Evolutionary conservation across 2,329 filamentous ascomycete species (phyloP).

Genomic region (Massarina eburnea): DNA sequence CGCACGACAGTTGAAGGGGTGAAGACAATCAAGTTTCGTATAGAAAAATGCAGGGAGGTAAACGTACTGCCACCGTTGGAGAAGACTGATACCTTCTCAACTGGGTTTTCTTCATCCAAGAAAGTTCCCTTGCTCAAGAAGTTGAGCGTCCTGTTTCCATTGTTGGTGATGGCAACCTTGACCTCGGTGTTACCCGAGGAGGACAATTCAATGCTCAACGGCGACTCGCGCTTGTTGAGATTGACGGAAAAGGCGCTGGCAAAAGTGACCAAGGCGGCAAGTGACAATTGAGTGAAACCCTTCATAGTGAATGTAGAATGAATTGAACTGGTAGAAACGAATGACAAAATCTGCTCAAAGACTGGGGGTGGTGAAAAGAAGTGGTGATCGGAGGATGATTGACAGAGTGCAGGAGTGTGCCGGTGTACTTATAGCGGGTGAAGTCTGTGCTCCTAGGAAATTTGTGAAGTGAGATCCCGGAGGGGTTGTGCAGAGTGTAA

Average conservation of each 20-base stretch:
- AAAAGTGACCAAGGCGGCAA: conserved; percentile 29
- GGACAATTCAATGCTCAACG: conserved; percentile 39
- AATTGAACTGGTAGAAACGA: neutral
- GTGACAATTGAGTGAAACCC: conserved; percentile 25
- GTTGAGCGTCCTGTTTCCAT: conserved; percentile 52
- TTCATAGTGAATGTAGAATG: conserved; percentile 25
- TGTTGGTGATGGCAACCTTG: conserved; percentile 58
- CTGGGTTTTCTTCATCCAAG: conserved; percentile 51
- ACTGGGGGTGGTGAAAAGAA: conserved; percentile 13
- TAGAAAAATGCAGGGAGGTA: neutral
- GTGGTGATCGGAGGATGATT: conserved; percentile 24
- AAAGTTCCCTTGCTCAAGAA: conserved; percentile 58
- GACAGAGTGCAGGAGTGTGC: conserved; percentile 5
- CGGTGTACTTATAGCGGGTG: conserved; percentile 25
- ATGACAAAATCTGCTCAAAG: conserved; percentile 8
- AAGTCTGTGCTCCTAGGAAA: neutral
- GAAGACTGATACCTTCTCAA: conserved; percentile 58
- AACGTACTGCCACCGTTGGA: conserved; percentile 46
- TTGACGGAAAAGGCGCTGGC: conserved; percentile 30
- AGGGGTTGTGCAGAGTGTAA: conserved; percentile 15
- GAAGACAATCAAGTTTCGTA: neutral
- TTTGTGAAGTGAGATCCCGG: neutral
- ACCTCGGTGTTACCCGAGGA: conserved; percentile 55
- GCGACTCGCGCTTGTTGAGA: conserved; percentile 40
- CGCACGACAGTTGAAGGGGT: neutral